A percentile compares a stretch with the other conserved stretches of the same genome.
Evolutionary conservation across 768 basidiomycete species (phyloP).

Genomic region (Pholiota microspora): DNA sequence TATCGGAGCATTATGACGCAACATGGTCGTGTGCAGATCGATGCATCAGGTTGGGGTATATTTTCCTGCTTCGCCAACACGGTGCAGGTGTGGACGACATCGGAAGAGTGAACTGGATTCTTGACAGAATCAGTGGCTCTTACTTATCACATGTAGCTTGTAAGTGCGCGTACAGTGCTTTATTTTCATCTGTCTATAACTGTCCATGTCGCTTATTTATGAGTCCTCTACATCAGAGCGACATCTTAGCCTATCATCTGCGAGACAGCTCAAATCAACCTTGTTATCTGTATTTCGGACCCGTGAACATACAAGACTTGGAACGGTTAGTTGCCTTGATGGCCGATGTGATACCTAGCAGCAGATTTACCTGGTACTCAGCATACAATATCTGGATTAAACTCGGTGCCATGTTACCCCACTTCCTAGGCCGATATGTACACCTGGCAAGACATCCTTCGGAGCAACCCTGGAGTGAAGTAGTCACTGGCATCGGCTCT

Average conservation of each 20-base stretch:
- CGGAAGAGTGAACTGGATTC: conserved; percentile 7
- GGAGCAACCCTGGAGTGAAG: neutral
- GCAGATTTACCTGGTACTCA: too few relatives aligned
- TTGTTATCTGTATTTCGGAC: neutral
- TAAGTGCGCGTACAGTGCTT: neutral
- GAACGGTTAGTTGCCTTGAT: too few relatives aligned
- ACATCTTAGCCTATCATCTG: neutral
- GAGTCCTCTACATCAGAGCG: neutral
- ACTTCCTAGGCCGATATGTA: neutral
- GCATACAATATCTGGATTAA: neutral
- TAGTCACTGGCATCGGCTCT: neutral
- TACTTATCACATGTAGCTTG: neutral
- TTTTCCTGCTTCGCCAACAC: conserved; percentile 58
- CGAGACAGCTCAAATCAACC: neutral
- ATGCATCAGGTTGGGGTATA: conserved; percentile 58
- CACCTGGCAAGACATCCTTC: neutral
- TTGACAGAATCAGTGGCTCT: neutral
- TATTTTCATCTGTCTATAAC: neutral
- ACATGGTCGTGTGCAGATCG: conserved; percentile 42
- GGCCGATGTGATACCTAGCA: neutral
- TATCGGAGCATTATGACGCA: conserved; percentile 51
- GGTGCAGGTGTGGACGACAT: conserved; percentile 59
- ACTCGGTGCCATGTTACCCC: neutral
- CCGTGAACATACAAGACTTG: neutral
- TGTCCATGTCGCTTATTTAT: neutral